phyloP scores from a whole-genome alignment of 805 yeast species.

The Starmerella sirachaensis region DNA sequence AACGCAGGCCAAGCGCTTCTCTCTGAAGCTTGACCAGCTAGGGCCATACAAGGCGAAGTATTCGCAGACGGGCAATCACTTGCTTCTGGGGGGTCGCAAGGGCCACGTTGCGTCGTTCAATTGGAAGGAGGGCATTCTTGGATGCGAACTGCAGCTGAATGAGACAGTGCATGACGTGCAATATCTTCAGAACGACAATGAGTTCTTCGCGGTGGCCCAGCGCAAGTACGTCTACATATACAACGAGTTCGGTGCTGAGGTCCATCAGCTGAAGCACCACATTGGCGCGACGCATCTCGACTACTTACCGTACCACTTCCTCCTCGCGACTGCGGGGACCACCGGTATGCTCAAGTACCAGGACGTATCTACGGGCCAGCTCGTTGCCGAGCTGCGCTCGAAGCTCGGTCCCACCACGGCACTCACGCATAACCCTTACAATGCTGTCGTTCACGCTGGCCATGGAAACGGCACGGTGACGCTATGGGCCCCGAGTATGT shows the following conservation, averaged over 20 bases:
- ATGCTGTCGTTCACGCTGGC: constrained; percentile 88
- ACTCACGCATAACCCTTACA: constrained; percentile 87
- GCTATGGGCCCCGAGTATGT: constrained; percentile 83
- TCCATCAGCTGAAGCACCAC: constrained; percentile 85
- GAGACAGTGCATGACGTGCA: constrained; percentile 89
- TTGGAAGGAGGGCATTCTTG: constrained; percentile 78
- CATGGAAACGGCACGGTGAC: constrained; percentile 88
- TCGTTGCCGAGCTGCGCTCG: constrained; percentile 74
- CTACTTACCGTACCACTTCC: constrained; percentile 83
- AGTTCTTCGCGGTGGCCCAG: constrained; percentile 93
- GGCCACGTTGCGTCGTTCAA: constrained; percentile 96
- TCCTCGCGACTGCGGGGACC: constrained; percentile 78
- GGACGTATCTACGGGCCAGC: constrained; percentile 84
- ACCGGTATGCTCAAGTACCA: constrained; percentile 84
- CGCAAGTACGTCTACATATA: constrained; percentile 87
- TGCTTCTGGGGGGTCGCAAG: constrained; percentile 74
- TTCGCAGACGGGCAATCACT: constrained; percentile 74
- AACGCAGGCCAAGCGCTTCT: constrained; percentile 63
- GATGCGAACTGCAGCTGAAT: constrained; percentile 69
- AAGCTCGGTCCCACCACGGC: constrained; percentile 82
- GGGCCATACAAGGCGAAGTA: constrained; percentile 80
- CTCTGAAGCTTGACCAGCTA: constrained; percentile 56
- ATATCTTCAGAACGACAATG: constrained; percentile 73
- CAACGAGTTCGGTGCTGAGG: constrained; percentile 80
- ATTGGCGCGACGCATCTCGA: constrained; percentile 72